phyloP scores from a whole-genome alignment of 2,329 filamentous ascomycete species.

The Botrytis medusae region DNA sequence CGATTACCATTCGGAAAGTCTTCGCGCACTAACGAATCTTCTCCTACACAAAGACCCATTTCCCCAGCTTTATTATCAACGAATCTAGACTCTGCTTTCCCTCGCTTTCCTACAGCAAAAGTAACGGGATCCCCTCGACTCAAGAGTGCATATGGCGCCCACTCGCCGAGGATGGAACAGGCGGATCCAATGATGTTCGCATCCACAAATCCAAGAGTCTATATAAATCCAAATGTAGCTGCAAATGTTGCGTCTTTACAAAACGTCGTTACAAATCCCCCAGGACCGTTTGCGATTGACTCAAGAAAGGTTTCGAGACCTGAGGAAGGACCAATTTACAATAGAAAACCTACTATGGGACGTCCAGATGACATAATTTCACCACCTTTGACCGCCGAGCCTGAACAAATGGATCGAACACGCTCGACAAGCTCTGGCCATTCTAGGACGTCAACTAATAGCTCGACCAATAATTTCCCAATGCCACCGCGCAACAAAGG shows the following conservation, averaged over 20 bases:
- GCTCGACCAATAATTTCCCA: slow-evolving; percentile 30
- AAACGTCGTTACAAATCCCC: slow-evolving; percentile 64
- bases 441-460: slow-evolving; percentile 32
- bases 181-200: slow-evolving; percentile 46
- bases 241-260: slow-evolving; percentile 52
- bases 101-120: slow-evolving; percentile 50
- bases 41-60: slow-evolving; percentile 43
- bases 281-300: slow-evolving; percentile 62
- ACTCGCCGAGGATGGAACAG: slow-evolving; percentile 34
- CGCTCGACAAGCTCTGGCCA: slow-evolving; percentile 32
- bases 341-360: slow-evolving; percentile 29
- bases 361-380: slow-evolving; percentile 27
- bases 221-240: slow-evolving; percentile 48
- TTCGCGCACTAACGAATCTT: slow-evolving; percentile 41
- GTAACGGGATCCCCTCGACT: slow-evolving; percentile 26
- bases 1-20: slow-evolving; percentile 43
- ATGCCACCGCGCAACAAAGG: slow-evolving; percentile 48
- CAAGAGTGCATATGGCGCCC: slow-evolving; percentile 24
- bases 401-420: slow-evolving; percentile 25
- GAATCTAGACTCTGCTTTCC: slow-evolving; percentile 53
- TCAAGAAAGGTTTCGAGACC: slow-evolving; percentile 36
- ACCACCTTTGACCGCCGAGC: slow-evolving; percentile 19
- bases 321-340: slow-evolving; percentile 36
- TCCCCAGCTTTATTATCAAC: slow-evolving; percentile 46
- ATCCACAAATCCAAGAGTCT: background rate